These are phyloP conservation scores for Flaveria floridana DNA, from an alignment of 140 eudicot species.

Conservation along the genomic window DNA sequence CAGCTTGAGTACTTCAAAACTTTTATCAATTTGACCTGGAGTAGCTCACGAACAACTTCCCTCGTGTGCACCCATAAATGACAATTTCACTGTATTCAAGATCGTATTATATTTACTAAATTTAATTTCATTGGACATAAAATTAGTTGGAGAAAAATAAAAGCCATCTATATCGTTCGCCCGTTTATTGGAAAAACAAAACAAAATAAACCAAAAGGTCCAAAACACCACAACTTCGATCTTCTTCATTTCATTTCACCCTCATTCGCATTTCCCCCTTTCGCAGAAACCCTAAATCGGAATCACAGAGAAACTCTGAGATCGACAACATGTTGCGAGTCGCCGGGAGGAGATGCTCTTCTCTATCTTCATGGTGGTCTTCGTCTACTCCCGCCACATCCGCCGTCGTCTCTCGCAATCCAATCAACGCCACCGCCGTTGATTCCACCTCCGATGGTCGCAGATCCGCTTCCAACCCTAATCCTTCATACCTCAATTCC, in stretches of 20 bases:
- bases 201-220: not conserved
- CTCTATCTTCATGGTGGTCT: conserved; percentile 49
- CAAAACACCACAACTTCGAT: not conserved
- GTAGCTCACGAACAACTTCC: too few relatives aligned
- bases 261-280: conserved; percentile 11
- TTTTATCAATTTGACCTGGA: too few relatives aligned
- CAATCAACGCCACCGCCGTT: conserved; percentile 28
- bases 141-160: not conserved
- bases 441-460: conserved; percentile 35
- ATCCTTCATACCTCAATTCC: conserved; percentile 26
- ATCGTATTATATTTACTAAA: too few relatives aligned
- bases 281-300: conserved; percentile 33
- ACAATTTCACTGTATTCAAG: too few relatives aligned
- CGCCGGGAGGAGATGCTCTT: conserved; percentile 59
- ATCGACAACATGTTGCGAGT: conserved; percentile 42
- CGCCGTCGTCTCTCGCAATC: conserved; percentile 34
- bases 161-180: conserved; percentile 24
- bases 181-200: conserved; percentile 17
- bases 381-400: conserved; percentile 37
- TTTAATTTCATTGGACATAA: not conserved
- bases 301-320: conserved; percentile 23
- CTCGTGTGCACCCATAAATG: too few relatives aligned
- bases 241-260: conserved; percentile 12
- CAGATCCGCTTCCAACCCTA: conserved; percentile 34
- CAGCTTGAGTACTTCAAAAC: too few relatives aligned